phyloP scores from a whole-genome alignment of 2,329 filamentous ascomycete species.

The Penicillium sp. region DNA sequence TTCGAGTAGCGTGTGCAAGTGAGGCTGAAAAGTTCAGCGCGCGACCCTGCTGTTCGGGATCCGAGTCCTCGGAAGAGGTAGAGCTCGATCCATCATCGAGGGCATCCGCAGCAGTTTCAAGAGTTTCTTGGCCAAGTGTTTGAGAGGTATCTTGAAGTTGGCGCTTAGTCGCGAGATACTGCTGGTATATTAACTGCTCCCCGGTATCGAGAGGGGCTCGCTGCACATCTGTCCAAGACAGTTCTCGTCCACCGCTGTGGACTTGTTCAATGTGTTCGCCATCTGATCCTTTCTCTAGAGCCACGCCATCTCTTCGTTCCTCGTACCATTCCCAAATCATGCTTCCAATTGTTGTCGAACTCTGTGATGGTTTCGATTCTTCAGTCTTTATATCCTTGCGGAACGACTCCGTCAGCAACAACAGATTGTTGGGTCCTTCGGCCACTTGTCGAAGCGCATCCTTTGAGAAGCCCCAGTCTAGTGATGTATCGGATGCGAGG shows the following conservation, averaged over 20 bases:
- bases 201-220: constrained; percentile 68
- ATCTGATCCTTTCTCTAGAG: constrained; percentile 55
- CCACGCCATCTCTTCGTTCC: constrained; percentile 64
- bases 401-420: constrained; percentile 78
- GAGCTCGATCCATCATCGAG: constrained; percentile 79
- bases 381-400: constrained; percentile 28
- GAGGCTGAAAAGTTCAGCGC: constrained; percentile 85
- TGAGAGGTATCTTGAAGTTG: constrained; percentile 82
- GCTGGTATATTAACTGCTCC: constrained; percentile 80
- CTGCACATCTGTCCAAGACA: constrained; percentile 62
- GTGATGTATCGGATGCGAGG: constrained; percentile 80
- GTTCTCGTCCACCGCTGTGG: constrained; percentile 61
- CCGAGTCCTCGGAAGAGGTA: constrained; percentile 84
- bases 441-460: constrained; percentile 74
- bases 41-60: constrained; percentile 86
- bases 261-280: constrained; percentile 66
- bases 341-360: constrained; percentile 62
- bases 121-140: constrained; percentile 62
- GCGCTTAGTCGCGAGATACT: constrained; percentile 84
- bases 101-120: constrained; percentile 73
- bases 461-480: constrained; percentile 94
- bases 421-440: constrained; percentile 73
- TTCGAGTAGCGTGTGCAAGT: constrained; percentile 77
- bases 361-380: constrained; percentile 34
- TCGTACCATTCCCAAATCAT: constrained; percentile 80